Percentiles rank a stretch among this genome's conserved stretches.
Conservation (phyloP, 2,329 filamentous ascomycete genomes). For the Epichloe baconii region DNA sequence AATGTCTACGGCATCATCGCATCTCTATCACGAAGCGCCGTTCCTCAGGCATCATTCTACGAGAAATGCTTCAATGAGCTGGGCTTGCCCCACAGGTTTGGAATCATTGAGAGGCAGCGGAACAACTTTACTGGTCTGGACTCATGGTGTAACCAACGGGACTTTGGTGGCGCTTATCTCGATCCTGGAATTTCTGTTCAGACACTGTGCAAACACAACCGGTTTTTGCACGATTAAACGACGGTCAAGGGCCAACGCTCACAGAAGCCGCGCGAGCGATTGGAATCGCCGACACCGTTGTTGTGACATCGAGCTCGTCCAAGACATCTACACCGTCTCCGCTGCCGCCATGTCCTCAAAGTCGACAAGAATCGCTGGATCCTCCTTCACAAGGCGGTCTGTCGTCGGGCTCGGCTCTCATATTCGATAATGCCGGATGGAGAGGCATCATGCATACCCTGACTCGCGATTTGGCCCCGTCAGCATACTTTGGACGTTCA, state of each 20-base stretch:
- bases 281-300: constrained; percentile 70
- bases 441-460: constrained; percentile 73
- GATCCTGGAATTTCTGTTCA: constrained; percentile 55
- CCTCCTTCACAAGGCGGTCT: constrained; percentile 21
- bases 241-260: constrained; percentile 41
- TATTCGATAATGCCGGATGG: constrained; percentile 77
- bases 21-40: constrained; percentile 46
- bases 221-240: constrained; percentile 38
- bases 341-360: constrained; percentile 34
- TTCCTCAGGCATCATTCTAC: constrained; percentile 70
- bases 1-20: constrained; percentile 71
- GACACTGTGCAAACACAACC: constrained; percentile 43
- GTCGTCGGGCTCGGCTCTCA: constrained; percentile 39
- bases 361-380: constrained; percentile 14
- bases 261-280: constrained; percentile 68
- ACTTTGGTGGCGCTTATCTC: constrained; percentile 73
- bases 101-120: constrained; percentile 57
- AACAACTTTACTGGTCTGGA: constrained; percentile 55
- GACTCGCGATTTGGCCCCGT: constrained; percentile 69
- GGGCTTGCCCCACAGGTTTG: constrained; percentile 73
- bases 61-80: constrained; percentile 74
- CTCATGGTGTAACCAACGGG: constrained; percentile 55
- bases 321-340: constrained; percentile 32
- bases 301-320: constrained; percentile 39
- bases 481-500: constrained; percentile 62